phyloP scores from a whole-genome alignment of 2,329 filamentous ascomycete species.

The Botrytis hyacinthi region DNA sequence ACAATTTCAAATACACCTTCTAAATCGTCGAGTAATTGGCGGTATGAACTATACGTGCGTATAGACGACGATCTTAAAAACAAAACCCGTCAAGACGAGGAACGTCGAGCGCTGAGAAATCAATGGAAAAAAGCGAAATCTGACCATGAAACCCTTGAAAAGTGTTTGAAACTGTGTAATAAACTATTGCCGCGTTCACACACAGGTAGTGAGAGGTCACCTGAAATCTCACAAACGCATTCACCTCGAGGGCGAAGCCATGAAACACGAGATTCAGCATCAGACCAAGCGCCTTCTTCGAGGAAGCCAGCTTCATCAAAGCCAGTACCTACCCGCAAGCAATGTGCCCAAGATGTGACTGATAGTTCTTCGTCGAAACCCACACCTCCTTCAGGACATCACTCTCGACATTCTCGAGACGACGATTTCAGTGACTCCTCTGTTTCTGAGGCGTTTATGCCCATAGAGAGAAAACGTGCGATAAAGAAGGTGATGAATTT shows the following conservation, averaged over 20 bases:
- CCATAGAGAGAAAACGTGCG: background rate
- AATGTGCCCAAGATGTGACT: background rate
- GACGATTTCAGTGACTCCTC: background rate
- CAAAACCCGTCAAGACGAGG: background rate
- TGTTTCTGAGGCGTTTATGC: background rate
- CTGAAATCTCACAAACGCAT: background rate
- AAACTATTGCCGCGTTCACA: background rate
- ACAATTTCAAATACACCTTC: background rate
- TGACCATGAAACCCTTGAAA: background rate
- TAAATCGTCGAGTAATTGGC: no score
- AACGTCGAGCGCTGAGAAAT: background rate
- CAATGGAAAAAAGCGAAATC: background rate
- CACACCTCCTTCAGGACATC: background rate
- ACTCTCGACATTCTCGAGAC: background rate
- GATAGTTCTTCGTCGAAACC: background rate
- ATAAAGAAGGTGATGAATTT: background rate
- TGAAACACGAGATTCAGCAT: background rate
- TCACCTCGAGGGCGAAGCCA: background rate
- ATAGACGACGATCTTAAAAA: background rate
- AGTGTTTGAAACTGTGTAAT: background rate
- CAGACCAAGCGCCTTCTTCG: background rate
- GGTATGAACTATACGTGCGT: background rate
- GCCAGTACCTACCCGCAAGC: background rate
- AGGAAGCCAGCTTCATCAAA: background rate
- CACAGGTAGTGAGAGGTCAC: background rate